Evolutionary conservation across 202 grass and related monocot genomes (phyloP), one percentile per base, ranked within the genome.

Genomic region (Setaria italica): DNA sequence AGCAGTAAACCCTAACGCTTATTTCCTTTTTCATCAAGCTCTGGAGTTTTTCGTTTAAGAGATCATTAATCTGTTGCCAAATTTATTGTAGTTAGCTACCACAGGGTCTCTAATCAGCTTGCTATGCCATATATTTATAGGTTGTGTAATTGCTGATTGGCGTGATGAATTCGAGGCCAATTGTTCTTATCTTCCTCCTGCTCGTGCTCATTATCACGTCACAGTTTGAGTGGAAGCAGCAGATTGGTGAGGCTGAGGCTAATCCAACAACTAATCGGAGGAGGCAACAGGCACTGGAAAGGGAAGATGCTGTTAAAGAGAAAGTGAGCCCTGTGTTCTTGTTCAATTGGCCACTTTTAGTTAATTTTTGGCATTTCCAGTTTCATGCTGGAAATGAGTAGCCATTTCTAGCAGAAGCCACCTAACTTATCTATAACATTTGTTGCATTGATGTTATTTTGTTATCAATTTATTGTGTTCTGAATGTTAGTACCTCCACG

Each of bases 191-290:
- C 81, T 95, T 91, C 81, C 91, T 95, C 45, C 82, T 95, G 64
- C 85, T 95, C 64, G 81, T 95, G 77, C 89, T 95, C 65, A 93
- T 93, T 53, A 86, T 95, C 77, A 84, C 87, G 33, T 95, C 91
- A 48, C 93, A 95, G 72, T 91, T 95, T 83, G 93, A 95, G 84
- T 95, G 93, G 94, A 97, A 92, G 76, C 94, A 97, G 64, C 94
- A 97, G 54, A 87, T 94, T 64, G 69, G 88, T 0, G 91, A 94
- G 77, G 86, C 72, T 14, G 92, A 97, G 72, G 77, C 79, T 1
- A 94, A 90, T 72, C 88, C 90, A 2, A 43, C 35, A 33, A 29
- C 69, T 79, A 87, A 88, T 7, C 62, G 73, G 13, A 87, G 88
- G 84, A 89, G 86, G 62, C 92, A 92, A 63, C 91, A 86, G 62